phyloP scores from a whole-genome alignment of 1,284 basidiomycete genomes.

The Papiliotrema terrestris region DNA sequence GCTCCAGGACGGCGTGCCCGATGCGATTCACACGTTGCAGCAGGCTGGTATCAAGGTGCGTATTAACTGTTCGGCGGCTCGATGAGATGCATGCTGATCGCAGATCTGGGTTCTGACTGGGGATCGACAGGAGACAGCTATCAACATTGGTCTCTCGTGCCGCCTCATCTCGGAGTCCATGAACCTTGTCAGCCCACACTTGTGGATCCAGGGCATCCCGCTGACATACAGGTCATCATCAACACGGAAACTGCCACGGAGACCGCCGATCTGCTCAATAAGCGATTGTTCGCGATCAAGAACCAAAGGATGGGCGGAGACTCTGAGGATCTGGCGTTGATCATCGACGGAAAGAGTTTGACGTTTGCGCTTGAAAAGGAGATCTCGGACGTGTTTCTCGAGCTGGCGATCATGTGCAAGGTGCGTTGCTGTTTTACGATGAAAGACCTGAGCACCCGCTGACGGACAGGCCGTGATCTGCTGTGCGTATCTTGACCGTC shows the following conservation, averaged over 20 bases:
- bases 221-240: slow-evolving; percentile 67
- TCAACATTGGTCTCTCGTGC: slow-evolving; percentile 98
- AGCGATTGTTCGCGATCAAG: slow-evolving; percentile 85
- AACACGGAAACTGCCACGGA: slow-evolving; percentile 84
- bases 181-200: slow-evolving; percentile 69
- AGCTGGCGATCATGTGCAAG: slow-evolving; percentile 97
- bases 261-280: slow-evolving; percentile 83
- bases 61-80: not conserved
- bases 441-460: too few species aligned
- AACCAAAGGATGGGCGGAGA: slow-evolving; percentile 87
- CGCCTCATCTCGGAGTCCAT: slow-evolving; percentile 95
- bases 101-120: slow-evolving; percentile 97
- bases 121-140: slow-evolving; percentile 97
- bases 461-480: slow-evolving; percentile 75
- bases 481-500: slow-evolving; percentile 57
- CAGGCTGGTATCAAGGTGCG: slow-evolving; percentile 92
- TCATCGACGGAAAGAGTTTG: slow-evolving; percentile 98
- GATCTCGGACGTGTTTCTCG: slow-evolving; percentile 80
- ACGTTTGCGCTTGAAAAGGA: slow-evolving; percentile 91
- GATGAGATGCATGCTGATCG: not conserved
- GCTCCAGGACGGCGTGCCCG: slow-evolving; percentile 96
- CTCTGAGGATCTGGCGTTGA: slow-evolving; percentile 86
- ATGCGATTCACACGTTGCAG: slow-evolving; percentile 95
- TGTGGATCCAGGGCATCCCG: not conserved
- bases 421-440: too few species aligned